Conservation (phyloP, 176 grass and related monocot genomes). For the Zizania latifolia region DNA sequence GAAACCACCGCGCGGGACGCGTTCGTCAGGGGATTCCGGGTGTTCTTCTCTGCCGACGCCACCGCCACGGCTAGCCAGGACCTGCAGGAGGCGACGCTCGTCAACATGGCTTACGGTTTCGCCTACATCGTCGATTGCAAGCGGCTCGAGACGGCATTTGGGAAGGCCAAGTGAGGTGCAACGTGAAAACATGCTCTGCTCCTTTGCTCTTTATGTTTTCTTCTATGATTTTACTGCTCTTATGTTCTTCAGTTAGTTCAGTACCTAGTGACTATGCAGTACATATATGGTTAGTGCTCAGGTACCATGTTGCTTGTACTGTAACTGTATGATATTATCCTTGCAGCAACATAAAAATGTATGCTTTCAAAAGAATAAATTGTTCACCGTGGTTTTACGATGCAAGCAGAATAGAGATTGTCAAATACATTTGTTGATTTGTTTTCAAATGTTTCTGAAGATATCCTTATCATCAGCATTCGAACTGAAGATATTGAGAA, state of each 20-base stretch:
- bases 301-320: background rate
- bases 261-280: background rate
- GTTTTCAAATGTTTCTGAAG: background rate
- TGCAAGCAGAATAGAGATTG: background rate
- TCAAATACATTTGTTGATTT: background rate
- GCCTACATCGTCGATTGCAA: constrained; percentile 59
- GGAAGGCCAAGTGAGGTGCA: constrained; percentile 20
- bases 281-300: background rate
- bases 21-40: constrained; percentile 63
- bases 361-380: background rate
- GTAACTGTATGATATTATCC: background rate
- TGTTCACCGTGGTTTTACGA: background rate
- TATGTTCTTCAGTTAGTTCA: background rate
- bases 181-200: background rate
- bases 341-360: no score
- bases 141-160: constrained; percentile 39
- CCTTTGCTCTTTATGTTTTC: background rate
- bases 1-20: constrained; percentile 70
- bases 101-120: constrained; percentile 62
- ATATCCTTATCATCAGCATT: no score
- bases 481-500: no score
- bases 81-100: constrained; percentile 52
- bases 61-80: constrained; percentile 46
- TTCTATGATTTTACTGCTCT: no score
- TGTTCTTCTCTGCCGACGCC: constrained; percentile 79